Base-by-base conservation (phyloP, 306 rosid species). In the Nissolia schottii region DNA sequence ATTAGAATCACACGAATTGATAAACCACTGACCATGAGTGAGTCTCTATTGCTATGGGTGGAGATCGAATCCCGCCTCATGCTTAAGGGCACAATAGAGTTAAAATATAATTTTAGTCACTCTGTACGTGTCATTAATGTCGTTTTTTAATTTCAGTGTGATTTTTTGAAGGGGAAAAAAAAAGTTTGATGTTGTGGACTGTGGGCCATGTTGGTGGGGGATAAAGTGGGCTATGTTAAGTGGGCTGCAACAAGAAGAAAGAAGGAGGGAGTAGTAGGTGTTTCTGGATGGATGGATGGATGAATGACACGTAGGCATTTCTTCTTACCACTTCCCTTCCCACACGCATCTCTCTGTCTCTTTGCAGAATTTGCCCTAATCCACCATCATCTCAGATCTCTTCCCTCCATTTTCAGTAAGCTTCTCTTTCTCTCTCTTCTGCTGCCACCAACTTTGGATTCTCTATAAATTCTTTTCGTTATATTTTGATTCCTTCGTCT, bases 351-450 rank as follows among this genome's bases (percentile, higher is more conserved):
- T 10, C 25, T 38, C 51, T 23, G 15, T 45, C 19, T 66, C 16
- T 56, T 49, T 57, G 15, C 53, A 7, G 45, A n/a, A n/a, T 31
- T 28, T 64, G 78, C 70, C 70, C 79, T 46, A 79, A 45, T 15
- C 71, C 3, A 13, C 58, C 10, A 29, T 32, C 34, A 3, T 45
- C 22, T 45, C 48, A 65, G 74, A 71, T 78, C 82, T 72, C 13
- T 72, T 41, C 34, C 63, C 74, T 56, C 56, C 78, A 24, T 72
- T 78, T 72, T 16, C 74, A 13, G 82, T 72, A 79, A 72, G 75
- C 56, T 3, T 24, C 57, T 13, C 54, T 23, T 14, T 35, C 38
- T 50, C 66, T 4, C 41, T 50, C 25, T 49, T 37, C 24, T 8
- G 24, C 23, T 48, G 11, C 22, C 31, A 41, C 31, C 66, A 19